Conservation (phyloP, 192 early-diverging fungal genomes). For the Piromyces finnis region DNA sequence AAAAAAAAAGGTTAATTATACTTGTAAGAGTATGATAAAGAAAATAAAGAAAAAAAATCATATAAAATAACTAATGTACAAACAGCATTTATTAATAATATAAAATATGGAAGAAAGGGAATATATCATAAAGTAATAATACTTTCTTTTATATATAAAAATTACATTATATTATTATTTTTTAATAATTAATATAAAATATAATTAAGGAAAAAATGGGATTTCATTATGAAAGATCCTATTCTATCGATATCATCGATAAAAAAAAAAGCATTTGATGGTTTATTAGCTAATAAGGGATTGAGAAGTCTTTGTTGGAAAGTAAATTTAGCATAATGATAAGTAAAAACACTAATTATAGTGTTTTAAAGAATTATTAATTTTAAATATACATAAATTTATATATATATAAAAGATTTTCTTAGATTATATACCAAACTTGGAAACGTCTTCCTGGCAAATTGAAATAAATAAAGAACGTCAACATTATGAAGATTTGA, state of each 20-base stretch:
- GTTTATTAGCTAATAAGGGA: not conserved
- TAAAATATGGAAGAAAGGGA: not conserved
- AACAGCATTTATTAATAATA: not conserved
- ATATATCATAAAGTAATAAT: not conserved
- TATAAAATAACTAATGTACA: no score
- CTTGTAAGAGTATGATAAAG: no score
- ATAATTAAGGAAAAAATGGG: not conserved
- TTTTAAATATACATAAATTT: no score
- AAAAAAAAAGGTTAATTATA: no score
- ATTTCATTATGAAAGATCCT: not conserved
- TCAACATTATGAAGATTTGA: conserved; percentile 43
- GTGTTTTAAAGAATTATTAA: no score
- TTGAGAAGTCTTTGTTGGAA: not conserved
- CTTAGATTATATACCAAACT: not conserved
- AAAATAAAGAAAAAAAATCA: no score
- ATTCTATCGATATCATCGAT: not conserved
- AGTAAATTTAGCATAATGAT: no score
- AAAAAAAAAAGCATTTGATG: not conserved
- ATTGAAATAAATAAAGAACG: conserved; percentile 23
- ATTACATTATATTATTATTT: no score
- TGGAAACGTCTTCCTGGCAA: not conserved
- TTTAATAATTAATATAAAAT: no score
- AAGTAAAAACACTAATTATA: no score
- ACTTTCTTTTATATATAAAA: no score
- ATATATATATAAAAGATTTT: not conserved